A percentile compares a stretch with the other conserved stretches of the same genome.
Conservation (phyloP, 208 protist species). For the Trypanosoma platydactyli region DNA sequence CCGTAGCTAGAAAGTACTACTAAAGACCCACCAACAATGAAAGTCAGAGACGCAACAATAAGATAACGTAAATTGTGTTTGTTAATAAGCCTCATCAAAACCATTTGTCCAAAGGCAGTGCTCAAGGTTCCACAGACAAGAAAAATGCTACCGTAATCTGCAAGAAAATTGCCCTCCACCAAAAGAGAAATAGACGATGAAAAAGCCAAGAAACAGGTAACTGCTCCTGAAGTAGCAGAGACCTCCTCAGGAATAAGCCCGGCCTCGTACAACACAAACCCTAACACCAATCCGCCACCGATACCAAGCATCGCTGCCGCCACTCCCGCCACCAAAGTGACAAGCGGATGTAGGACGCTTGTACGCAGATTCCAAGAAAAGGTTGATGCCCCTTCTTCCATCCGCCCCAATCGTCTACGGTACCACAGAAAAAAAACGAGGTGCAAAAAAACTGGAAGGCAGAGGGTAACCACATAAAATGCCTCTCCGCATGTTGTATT, state of each 20-base stretch:
- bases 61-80: conserved; percentile 54
- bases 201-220: conserved; percentile 84
- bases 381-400: conserved; percentile 36
- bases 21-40: conserved; percentile 71
- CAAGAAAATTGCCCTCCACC: conserved; percentile 46
- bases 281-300: conserved; percentile 79
- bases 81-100: conserved; percentile 78
- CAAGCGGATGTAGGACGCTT: conserved; percentile 56
- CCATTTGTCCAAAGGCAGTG: conserved; percentile 64
- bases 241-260: conserved; percentile 70
- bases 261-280: conserved; percentile 84
- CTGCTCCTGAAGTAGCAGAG: conserved; percentile 68
- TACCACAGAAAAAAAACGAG: conserved; percentile 39
- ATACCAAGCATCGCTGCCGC: conserved; percentile 83
- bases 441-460: conserved; percentile 42
- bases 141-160: conserved; percentile 66
- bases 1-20: conserved; percentile 62
- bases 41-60: conserved; percentile 62
- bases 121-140: conserved; percentile 59
- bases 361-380: conserved; percentile 66
- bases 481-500: conserved; percentile 41
- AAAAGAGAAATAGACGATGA: conserved; percentile 56
- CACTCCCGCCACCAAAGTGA: conserved; percentile 70
- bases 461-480: conserved; percentile 50
- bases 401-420: conserved; percentile 33